phyloP scores from a whole-genome alignment of 2,329 filamentous ascomycete species.

The Emergomyces pasteurianus region DNA sequence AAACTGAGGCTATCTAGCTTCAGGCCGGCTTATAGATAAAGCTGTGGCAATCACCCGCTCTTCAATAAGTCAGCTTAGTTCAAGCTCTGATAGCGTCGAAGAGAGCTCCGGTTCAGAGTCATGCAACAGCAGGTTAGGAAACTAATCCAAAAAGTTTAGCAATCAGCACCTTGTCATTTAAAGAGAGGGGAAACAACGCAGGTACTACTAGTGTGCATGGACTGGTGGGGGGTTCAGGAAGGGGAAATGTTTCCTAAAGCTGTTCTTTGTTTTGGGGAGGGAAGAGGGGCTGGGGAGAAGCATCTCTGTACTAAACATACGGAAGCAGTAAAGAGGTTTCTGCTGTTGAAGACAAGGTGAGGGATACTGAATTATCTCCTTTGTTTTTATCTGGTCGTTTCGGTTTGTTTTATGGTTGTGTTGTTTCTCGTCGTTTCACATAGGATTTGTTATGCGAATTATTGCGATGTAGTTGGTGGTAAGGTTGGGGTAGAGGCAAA shows the following conservation, averaged over 20 bases:
- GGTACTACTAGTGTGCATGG: neutral
- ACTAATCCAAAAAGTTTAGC: neutral
- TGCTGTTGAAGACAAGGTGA: neutral
- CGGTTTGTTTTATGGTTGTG: neutral
- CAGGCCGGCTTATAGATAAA: conserved; percentile 8
- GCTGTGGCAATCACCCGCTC: conserved; percentile 11
- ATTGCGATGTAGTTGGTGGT: neutral
- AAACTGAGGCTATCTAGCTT: neutral
- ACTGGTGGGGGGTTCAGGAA: neutral
- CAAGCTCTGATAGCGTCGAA: neutral
- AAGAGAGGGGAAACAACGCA: neutral
- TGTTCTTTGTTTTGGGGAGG: conserved; percentile 1
- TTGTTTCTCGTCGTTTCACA: conserved; percentile 1
- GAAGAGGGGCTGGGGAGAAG: neutral
- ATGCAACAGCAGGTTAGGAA: conserved; percentile 6
- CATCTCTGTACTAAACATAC: conserved; percentile 3
- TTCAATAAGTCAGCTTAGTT: neutral
- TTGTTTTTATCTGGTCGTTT: neutral
- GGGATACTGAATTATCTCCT: neutral
- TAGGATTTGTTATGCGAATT: neutral
- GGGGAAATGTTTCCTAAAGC: neutral
- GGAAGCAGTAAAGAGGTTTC: conserved; percentile 1
- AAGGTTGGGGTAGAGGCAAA: neutral
- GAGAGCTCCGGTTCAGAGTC: conserved; percentile 6
- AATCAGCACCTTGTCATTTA: neutral